phyloP scores from a whole-genome alignment of 2,329 filamentous ascomycete genomes.

The Fusarium nygamai region DNA sequence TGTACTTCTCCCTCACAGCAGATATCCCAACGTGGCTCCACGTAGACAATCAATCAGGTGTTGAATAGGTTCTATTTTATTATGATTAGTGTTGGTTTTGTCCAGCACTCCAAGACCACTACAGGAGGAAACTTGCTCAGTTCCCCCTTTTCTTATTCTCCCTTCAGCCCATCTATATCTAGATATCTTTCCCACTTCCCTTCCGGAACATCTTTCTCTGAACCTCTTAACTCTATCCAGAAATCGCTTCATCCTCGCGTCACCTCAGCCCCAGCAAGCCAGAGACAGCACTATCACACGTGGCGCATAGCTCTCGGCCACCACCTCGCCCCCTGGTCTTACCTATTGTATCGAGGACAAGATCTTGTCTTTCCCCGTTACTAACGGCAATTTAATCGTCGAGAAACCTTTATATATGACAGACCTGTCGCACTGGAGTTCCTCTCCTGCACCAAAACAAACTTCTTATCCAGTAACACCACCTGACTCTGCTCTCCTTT shows the following conservation, averaged over 20 bases:
- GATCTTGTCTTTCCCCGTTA: conserved; percentile 17
- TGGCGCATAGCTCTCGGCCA: conserved; percentile 39
- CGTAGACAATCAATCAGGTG: conserved; percentile 21
- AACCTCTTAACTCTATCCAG: conserved; percentile 11
- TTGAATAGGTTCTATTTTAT: conserved; percentile 18
- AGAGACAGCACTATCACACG: conserved; percentile 15
- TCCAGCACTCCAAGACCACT: conserved; percentile 1
- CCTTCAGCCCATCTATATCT: conserved; percentile 27
- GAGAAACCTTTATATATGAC: conserved; percentile 27
- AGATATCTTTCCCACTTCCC: not conserved
- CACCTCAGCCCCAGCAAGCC: conserved; percentile 3
- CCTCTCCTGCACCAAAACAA: not conserved
- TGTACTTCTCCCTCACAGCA: not conserved
- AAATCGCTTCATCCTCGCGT: conserved; percentile 7
- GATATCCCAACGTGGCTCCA: conserved; percentile 8
- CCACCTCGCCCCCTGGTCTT: conserved; percentile 11
- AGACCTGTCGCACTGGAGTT: not conserved
- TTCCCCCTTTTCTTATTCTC: conserved; percentile 4
- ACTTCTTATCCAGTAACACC: not conserved
- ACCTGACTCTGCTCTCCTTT: not conserved
- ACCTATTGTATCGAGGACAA: conserved; percentile 30
- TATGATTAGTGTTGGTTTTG: conserved; percentile 13
- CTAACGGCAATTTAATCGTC: conserved; percentile 16
- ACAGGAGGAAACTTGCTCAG: not conserved
- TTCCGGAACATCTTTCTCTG: not conserved